Percentiles rank a stretch among this genome's conserved stretches.
Conservation (phyloP, 192 early-diverging fungal species). For the Coemansia biformis region DNA sequence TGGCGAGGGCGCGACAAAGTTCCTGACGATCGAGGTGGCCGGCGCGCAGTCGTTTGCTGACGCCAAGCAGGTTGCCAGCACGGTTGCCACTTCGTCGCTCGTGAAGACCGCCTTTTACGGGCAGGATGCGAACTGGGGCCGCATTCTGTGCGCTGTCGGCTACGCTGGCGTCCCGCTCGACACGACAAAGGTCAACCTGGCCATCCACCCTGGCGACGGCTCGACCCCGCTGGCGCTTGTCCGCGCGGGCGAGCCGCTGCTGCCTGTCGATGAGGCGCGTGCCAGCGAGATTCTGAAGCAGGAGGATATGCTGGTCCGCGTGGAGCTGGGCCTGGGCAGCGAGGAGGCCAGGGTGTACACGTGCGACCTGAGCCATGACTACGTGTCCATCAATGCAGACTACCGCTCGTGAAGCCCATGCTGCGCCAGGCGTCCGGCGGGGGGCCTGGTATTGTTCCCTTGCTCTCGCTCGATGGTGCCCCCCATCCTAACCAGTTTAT, state of each 20-base stretch:
- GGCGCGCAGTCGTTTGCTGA: slow-evolving; percentile 67
- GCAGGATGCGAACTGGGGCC: slow-evolving; percentile 97
- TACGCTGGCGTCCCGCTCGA: slow-evolving; percentile 71
- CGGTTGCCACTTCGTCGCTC: slow-evolving; percentile 86
- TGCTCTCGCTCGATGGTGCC: too few relatives aligned
- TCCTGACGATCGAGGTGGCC: slow-evolving; percentile 82
- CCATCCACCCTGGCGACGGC: slow-evolving; percentile 65
- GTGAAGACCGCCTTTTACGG: slow-evolving; percentile 97
- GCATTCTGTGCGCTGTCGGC: slow-evolving; percentile 87
- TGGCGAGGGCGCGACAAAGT: slow-evolving; percentile 97
- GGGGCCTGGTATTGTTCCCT: too few relatives aligned
- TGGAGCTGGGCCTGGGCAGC: slow-evolving; percentile 71
- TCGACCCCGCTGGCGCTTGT: slow-evolving; percentile 64
- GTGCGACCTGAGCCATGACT: slow-evolving; percentile 90
- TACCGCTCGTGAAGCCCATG: slow-evolving; percentile 55
- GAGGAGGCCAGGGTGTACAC: slow-evolving; percentile 86
- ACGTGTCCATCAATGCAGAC: slow-evolving; percentile 90
- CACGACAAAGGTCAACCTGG: slow-evolving; percentile 68
- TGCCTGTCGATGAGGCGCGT: slow-evolving; percentile 70
- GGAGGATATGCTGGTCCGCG: slow-evolving; percentile 77
- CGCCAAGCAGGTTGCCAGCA: slow-evolving; percentile 75
- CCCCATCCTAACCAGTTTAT: too few relatives aligned
- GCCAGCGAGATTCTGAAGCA: slow-evolving; percentile 77
- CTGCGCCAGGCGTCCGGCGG: not conserved
- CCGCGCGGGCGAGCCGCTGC: slow-evolving; percentile 70